These are phyloP conservation scores for Acacia crassicarpa DNA, from an alignment of 306 rosid genomes.

Conservation along the genomic window DNA sequence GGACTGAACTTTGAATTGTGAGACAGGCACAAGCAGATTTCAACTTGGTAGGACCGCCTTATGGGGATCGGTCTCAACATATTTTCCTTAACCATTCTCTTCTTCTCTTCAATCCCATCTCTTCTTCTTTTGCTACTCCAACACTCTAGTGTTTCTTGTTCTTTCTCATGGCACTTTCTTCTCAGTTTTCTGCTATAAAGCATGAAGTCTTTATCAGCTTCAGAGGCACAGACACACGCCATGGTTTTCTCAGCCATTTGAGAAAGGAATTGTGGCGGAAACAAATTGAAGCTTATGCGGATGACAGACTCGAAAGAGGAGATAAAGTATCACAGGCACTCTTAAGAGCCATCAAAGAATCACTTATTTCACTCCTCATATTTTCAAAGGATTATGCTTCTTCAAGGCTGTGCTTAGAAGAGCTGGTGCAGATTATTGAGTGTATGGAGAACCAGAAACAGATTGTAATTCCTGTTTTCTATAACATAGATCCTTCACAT, in stretches of 20 bases:
- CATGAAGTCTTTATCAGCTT: slow-evolving; percentile 5
- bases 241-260: background rate
- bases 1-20: background rate
- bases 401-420: background rate
- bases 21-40: background rate
- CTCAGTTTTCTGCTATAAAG: background rate
- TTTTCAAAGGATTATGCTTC: slow-evolving; percentile 15
- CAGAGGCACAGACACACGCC: background rate
- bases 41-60: background rate
- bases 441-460: background rate
- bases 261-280: background rate
- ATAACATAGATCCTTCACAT: background rate
- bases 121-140: background rate
- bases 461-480: slow-evolving; percentile 17
- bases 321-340: background rate
- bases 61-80: background rate
- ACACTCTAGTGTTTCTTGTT: background rate
- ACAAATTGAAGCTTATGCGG: background rate
- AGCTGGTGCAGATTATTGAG: background rate
- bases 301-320: background rate
- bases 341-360: slow-evolving; percentile 6
- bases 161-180: background rate
- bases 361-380: background rate
- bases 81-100: background rate
- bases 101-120: background rate